These are phyloP conservation scores for Termitomyces sp. DNA, from an alignment of 768 basidiomycete genomes.

Conservation along the genomic window DNA sequence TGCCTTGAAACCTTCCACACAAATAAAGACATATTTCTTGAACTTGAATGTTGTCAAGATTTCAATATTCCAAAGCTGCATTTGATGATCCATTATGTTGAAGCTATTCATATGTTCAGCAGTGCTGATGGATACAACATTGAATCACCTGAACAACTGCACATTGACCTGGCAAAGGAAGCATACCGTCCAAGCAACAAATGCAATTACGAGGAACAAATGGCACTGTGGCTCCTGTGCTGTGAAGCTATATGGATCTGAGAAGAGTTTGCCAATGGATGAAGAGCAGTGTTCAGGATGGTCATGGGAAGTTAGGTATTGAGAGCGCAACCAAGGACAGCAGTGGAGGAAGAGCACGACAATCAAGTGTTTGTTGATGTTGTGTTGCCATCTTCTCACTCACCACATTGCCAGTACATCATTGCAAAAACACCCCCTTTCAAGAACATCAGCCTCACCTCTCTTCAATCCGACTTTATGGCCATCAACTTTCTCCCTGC, in stretches of 20 bases:
- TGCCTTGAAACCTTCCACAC: slow-evolving; percentile 25
- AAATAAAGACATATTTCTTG: slow-evolving; percentile 26
- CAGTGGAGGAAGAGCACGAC: not conserved
- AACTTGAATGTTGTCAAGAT: slow-evolving; percentile 21
- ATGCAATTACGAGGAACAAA: slow-evolving; percentile 28
- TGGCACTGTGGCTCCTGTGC: slow-evolving; percentile 32
- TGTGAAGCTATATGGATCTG: slow-evolving; percentile 4
- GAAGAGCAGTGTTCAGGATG: not conserved
- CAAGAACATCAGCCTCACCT: not conserved
- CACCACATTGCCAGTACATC: not conserved
- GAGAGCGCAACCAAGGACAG: not conserved
- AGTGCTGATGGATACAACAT: slow-evolving; percentile 7
- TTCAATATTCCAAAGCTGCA: slow-evolving; percentile 40
- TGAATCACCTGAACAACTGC: not conserved
- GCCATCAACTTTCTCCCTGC: not conserved
- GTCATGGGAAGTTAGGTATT: not conserved
- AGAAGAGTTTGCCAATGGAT: not conserved
- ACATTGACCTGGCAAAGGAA: slow-evolving; percentile 1
- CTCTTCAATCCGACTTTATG: not conserved
- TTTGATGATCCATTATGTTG: slow-evolving; percentile 25
- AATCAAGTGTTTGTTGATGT: not conserved
- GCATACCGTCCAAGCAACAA: slow-evolving; percentile 26
- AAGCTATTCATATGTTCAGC: slow-evolving; percentile 22
- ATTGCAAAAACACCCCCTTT: not conserved
- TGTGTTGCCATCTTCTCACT: not conserved